A percentile compares a stretch with the other conserved stretches of the same genome.
phyloP scores from a whole-genome alignment of 805 yeast species.

The Lachancea meyersii region DNA sequence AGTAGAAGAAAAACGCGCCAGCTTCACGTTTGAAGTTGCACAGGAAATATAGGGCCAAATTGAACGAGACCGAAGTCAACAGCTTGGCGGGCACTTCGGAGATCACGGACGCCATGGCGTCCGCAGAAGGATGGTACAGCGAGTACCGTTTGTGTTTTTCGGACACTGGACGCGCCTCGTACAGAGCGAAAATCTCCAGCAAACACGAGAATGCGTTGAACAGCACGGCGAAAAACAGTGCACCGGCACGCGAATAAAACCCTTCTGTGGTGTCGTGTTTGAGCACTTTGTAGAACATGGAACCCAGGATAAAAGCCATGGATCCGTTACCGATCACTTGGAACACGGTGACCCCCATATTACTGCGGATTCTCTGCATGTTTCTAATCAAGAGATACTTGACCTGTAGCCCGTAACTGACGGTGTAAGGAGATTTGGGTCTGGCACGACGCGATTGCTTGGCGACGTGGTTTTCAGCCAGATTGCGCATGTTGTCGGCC shows the following conservation, averaged over 20 bases:
- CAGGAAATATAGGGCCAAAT: slow-evolving; percentile 47
- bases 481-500: slow-evolving; percentile 14
- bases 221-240: slow-evolving; percentile 60
- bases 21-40: slow-evolving; percentile 46
- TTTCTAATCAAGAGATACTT: slow-evolving; percentile 42
- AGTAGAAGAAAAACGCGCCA: slow-evolving; percentile 50
- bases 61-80: slow-evolving; percentile 40
- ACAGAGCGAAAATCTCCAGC: slow-evolving; percentile 50
- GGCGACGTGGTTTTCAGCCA: slow-evolving; percentile 42
- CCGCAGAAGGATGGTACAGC: slow-evolving; percentile 54
- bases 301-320: slow-evolving; percentile 51
- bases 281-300: slow-evolving; percentile 50
- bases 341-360: slow-evolving; percentile 42
- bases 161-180: slow-evolving; percentile 50
- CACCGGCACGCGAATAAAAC: slow-evolving; percentile 53
- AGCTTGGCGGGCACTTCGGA: slow-evolving; percentile 49
- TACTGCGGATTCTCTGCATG: slow-evolving; percentile 43
- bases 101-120: slow-evolving; percentile 47
- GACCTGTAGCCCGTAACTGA: slow-evolving; percentile 48
- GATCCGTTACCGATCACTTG: slow-evolving; percentile 40
- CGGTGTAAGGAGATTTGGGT: slow-evolving; percentile 47
- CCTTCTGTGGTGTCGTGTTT: slow-evolving; percentile 35
- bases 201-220: slow-evolving; percentile 58
- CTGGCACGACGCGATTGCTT: slow-evolving; percentile 45
- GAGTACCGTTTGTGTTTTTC: slow-evolving; percentile 55